These are phyloP conservation scores for Pestalotiopsis sp. DNA, from an alignment of 2,329 filamentous ascomycete species.

Conservation along the genomic window DNA sequence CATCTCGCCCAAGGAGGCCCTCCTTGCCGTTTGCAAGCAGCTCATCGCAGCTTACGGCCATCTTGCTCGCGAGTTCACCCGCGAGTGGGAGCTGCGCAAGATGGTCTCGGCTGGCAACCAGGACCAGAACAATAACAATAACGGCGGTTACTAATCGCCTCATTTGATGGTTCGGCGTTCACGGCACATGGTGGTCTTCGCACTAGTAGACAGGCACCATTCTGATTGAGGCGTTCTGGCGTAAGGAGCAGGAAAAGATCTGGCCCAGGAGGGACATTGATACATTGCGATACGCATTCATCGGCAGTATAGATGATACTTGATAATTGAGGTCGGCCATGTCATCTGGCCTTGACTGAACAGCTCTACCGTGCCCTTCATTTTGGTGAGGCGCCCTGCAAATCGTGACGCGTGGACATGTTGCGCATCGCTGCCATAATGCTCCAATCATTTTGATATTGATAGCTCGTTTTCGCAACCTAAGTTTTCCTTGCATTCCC, in stretches of 20 bases:
- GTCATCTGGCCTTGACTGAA: neutral
- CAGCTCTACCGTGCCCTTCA: neutral
- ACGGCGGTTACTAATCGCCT: slow-evolving; percentile 17
- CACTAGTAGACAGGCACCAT: slow-evolving; percentile 15
- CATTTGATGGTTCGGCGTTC: slow-evolving; percentile 10
- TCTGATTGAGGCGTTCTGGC: slow-evolving; percentile 10
- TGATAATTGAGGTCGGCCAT: neutral
- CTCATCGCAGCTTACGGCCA: slow-evolving; percentile 80
- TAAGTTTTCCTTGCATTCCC: neutral
- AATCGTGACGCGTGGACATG: neutral
- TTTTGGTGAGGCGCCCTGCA: neutral
- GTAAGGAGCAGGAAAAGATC: neutral
- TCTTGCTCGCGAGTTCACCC: slow-evolving; percentile 85
- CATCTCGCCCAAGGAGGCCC: slow-evolving; percentile 84
- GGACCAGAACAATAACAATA: slow-evolving; percentile 31
- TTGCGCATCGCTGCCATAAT: neutral
- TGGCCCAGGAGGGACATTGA: neutral
- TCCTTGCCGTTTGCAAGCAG: slow-evolving; percentile 79
- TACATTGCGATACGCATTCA: neutral
- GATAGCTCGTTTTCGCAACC: neutral
- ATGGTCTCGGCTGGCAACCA: slow-evolving; percentile 72
- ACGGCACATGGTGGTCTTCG: slow-evolving; percentile 9
- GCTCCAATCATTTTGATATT: neutral
- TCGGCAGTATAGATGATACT: slow-evolving; percentile 3
- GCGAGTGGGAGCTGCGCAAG: slow-evolving; percentile 87